Evolutionary conservation across 208 protist genomes (phyloP).

Genomic region (Lotmaria passim): DNA sequence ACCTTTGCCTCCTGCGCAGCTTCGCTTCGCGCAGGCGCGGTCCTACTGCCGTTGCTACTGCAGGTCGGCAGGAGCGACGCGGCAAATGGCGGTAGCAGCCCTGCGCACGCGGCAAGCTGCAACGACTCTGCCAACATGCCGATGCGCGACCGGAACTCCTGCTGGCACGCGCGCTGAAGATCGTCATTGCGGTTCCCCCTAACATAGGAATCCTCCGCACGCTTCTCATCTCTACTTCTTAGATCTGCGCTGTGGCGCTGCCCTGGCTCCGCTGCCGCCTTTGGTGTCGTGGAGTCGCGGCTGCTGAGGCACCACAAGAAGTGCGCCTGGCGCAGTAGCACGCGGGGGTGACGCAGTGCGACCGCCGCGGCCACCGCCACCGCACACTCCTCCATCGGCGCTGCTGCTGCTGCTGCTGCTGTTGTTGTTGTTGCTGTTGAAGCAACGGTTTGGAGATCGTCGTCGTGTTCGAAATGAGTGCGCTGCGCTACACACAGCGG

Average conservation of each 20-base stretch:
- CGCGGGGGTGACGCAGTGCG: conserved; percentile 51
- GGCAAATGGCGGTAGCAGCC: conserved; percentile 25
- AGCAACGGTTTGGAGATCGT: background rate
- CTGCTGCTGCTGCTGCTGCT: background rate
- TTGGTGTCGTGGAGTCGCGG: background rate
- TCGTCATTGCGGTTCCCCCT: background rate
- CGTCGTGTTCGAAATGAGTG: background rate
- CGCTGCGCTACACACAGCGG: conserved; percentile 1
- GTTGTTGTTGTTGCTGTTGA: background rate
- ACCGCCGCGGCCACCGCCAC: conserved; percentile 38
- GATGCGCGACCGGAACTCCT: conserved; percentile 15
- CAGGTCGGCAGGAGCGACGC: conserved; percentile 1
- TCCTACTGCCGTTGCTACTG: too few species aligned
- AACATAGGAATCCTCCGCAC: background rate
- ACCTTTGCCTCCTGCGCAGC: too few species aligned
- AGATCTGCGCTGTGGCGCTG: background rate
- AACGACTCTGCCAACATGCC: conserved; percentile 23
- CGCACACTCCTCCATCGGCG: conserved; percentile 7
- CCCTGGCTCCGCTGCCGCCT: too few species aligned
- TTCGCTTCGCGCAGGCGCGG: too few species aligned
- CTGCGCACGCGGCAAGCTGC: conserved; percentile 21
- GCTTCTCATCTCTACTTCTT: background rate
- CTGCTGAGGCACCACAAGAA: conserved; percentile 26
- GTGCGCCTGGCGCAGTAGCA: conserved; percentile 43
- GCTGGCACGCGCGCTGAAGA: background rate